Percentiles rank a stretch among this genome's conserved stretches.
phyloP scores from a whole-genome alignment of 805 yeast species.

The Clavispora santaluciae region DNA sequence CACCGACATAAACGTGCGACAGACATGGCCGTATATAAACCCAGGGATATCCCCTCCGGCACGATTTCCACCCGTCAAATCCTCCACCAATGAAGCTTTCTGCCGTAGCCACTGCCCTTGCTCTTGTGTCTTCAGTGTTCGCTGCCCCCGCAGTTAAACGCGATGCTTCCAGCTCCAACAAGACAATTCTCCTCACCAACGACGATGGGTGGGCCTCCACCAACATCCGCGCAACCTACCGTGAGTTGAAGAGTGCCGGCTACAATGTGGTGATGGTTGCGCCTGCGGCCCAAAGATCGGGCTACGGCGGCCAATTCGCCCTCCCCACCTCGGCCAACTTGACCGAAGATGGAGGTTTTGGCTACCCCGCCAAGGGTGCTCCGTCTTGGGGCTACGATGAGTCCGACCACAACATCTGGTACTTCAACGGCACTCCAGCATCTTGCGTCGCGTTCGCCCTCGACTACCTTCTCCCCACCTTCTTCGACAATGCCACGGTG shows the following conservation, averaged over 20 bases:
- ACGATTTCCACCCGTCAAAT: too few relatives aligned
- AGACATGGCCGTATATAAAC: too few relatives aligned
- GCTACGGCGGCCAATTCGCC: slow-evolving; percentile 40
- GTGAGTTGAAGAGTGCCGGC: slow-evolving; percentile 26
- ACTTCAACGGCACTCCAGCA: slow-evolving; percentile 26
- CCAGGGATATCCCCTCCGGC: too few relatives aligned
- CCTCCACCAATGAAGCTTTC: slow-evolving; percentile 8
- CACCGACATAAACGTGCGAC: neutral
- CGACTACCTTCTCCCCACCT: slow-evolving; percentile 20
- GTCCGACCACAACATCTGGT: slow-evolving; percentile 28
- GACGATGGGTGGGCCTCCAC: slow-evolving; percentile 58
- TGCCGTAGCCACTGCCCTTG: slow-evolving; percentile 8
- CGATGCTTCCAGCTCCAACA: slow-evolving; percentile 16
- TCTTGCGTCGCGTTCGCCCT: slow-evolving; percentile 25
- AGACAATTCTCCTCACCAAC: slow-evolving; percentile 46
- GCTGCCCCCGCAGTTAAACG: slow-evolving; percentile 20
- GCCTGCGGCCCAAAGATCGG: slow-evolving; percentile 18
- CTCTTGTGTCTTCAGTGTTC: slow-evolving; percentile 16
- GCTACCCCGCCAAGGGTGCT: slow-evolving; percentile 42
- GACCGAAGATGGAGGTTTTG: slow-evolving; percentile 43
- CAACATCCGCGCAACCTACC: slow-evolving; percentile 52
- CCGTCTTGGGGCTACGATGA: slow-evolving; percentile 55
- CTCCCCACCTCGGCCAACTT: slow-evolving; percentile 37
- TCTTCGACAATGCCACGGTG: slow-evolving; percentile 17
- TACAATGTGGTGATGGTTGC: slow-evolving; percentile 18